Percentiles rank a stretch among this genome's conserved stretches.
These are phyloP conservation scores for Phaseolus coccineus DNA, from an alignment of 331 rosid species.

Conservation along the genomic window DNA sequence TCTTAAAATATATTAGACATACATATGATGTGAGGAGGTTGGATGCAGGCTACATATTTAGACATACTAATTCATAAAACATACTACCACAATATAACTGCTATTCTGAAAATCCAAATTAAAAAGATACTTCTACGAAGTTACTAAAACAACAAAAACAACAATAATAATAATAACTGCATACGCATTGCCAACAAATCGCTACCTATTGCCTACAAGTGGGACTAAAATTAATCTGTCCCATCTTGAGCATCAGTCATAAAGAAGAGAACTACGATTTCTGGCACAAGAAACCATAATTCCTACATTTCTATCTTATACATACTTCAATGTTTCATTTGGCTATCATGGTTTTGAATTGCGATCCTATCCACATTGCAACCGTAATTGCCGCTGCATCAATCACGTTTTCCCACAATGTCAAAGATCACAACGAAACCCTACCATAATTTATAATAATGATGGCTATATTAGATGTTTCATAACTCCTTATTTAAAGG, in stretches of 20 bases:
- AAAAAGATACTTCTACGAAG: not conserved
- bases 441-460: not conserved
- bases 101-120: not conserved
- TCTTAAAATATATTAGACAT: not conserved
- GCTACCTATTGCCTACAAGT: not conserved
- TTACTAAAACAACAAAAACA: not conserved
- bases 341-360: too few species aligned
- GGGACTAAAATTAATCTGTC: not conserved
- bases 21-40: too few species aligned
- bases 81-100: not conserved
- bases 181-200: not conserved
- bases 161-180: not conserved
- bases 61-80: not conserved
- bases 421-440: not conserved
- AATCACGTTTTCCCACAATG: not conserved
- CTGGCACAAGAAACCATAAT: not conserved
- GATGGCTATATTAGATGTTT: not conserved
- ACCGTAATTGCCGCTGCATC: not conserved
- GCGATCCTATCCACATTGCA: too few species aligned
- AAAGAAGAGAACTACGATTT: not conserved
- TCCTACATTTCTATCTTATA: not conserved
- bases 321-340: not conserved
- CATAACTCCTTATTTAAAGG: not conserved
- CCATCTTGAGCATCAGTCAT: not conserved
- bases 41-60: not conserved